Evolutionary conservation across 495 filamentous ascomycete species (phyloP).

Genomic region (Daldinia decipiens): DNA sequence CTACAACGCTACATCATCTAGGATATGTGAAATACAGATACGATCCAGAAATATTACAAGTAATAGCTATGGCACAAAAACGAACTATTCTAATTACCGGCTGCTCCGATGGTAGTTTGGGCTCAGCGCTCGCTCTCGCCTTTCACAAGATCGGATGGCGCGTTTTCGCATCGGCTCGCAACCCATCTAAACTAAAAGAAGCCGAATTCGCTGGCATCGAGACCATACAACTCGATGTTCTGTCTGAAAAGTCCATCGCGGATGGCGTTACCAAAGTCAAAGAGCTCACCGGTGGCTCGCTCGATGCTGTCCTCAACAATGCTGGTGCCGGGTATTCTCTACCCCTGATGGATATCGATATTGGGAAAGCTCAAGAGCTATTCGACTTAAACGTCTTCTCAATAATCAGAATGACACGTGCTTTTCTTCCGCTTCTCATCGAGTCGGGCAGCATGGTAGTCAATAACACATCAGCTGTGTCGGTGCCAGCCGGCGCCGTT

Average conservation of each 20-base stretch:
- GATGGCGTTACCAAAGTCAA: conserved; percentile 17
- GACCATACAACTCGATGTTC: conserved; percentile 29
- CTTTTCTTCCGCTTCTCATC: conserved; percentile 52
- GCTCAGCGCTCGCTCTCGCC: conserved; percentile 51
- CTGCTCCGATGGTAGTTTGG: conserved; percentile 55
- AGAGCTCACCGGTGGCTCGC: conserved; percentile 33
- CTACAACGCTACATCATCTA: neutral
- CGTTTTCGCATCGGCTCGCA: conserved; percentile 60
- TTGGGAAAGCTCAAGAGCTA: conserved; percentile 49
- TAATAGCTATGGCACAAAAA: neutral
- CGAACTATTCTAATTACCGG: conserved; percentile 55
- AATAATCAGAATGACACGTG: conserved; percentile 48
- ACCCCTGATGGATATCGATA: conserved; percentile 51
- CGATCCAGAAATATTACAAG: too few relatives aligned
- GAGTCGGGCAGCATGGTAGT: conserved; percentile 45
- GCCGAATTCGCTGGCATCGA: conserved; percentile 28
- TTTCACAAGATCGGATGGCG: conserved; percentile 51
- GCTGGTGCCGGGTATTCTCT: conserved; percentile 47
- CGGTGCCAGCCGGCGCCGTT: conserved; percentile 1
- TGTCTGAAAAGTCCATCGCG: conserved; percentile 29
- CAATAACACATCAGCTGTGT: conserved; percentile 48
- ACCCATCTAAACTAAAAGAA: conserved; percentile 27
- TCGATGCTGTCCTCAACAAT: conserved; percentile 59
- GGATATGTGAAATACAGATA: neutral
- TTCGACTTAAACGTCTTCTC: conserved; percentile 57